Conservation (phyloP, 2,329 filamentous ascomycete species). For the Thyridium curvatum region DNA sequence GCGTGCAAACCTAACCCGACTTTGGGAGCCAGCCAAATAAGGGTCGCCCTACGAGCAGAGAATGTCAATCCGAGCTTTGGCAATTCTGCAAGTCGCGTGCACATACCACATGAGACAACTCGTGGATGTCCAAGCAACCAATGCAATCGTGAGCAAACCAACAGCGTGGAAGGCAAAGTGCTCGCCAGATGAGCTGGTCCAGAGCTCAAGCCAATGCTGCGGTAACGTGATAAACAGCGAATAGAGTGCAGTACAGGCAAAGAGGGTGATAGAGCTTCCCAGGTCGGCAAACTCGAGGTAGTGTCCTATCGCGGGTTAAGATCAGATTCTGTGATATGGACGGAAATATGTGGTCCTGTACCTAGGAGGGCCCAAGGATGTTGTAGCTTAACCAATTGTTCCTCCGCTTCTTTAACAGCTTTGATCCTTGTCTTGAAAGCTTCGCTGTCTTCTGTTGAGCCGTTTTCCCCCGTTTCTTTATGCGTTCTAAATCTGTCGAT, state of each 20-base stretch:
- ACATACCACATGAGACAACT: slow-evolving; percentile 26
- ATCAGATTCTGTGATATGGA: too few species aligned
- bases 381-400: slow-evolving; percentile 4
- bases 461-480: too few species aligned
- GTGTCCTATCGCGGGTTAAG: slow-evolving; percentile 12
- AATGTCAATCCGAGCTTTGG: too few species aligned
- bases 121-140: slow-evolving; percentile 28
- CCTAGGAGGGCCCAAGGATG: not conserved
- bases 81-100: slow-evolving; percentile 17
- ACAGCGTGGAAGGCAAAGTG: slow-evolving; percentile 22
- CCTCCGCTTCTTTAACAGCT: not conserved
- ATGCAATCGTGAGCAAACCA: slow-evolving; percentile 25
- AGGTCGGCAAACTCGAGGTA: slow-evolving; percentile 21
- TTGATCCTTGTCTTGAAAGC: not conserved
- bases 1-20: slow-evolving; percentile 19
- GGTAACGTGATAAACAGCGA: slow-evolving; percentile 28
- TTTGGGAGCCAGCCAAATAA: slow-evolving; percentile 26
- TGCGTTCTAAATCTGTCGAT: slow-evolving; percentile 17
- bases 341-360: too few species aligned
- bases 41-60: slow-evolving; percentile 24
- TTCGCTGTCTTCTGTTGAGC: too few species aligned
- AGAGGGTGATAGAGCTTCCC: slow-evolving; percentile 17
- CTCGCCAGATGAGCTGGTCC: slow-evolving; percentile 22
- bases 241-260: slow-evolving; percentile 15
- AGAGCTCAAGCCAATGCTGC: slow-evolving; percentile 30